Base-by-base conservation (phyloP, 257 asterid genomes). In the Thymus quinquecostatus region DNA sequence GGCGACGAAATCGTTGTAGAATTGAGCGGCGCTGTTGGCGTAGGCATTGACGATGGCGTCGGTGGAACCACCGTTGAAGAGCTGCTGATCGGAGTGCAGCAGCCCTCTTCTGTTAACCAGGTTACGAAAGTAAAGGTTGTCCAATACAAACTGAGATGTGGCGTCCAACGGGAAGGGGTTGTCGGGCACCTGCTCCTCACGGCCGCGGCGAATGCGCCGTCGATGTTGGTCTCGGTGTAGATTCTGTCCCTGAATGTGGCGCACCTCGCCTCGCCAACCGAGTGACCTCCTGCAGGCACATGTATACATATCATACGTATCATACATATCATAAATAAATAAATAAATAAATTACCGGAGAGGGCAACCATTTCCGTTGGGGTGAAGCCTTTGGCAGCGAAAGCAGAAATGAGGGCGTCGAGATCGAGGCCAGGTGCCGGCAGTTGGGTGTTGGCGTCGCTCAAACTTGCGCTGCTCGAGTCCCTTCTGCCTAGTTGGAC, bases 261-360 rank as follows among this genome's bases (percentile, higher is more conserved):
- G 72, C 96, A 89, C 71, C 86, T 82, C 1, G 95, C 96, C 62
- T 76, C 84, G 3, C 96, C 96, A 61, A 89, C 87, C 7, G 94
- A 87, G 66, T 89, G 86, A 48, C 8, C 21, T 21, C 21, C 21
- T 21, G 21, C 21, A 21, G 21, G 21, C 21, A 21, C 21, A 21
- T 21, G 21, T 21, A 21, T 21, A 21, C 21, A 21, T 21, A 21
- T 21, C 21, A 21, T 21, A 21, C 21, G 21, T 21, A 21, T 21
- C 21, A 21, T 21, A 21, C 21, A 21, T 21, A 21, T 21, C 21
- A 21, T 21, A 21, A 21, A 21, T 21, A 21, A 21, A 21, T 21
- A 21, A 21, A 21, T 21, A 21, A 21, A 21, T 21, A 21, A 21
- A 21, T 21, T 21, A 21, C 92, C 89, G 1, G 97, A 90, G 48